Base-by-base conservation (phyloP, 345 rosid species). In the Rhizophora apiculata region DNA sequence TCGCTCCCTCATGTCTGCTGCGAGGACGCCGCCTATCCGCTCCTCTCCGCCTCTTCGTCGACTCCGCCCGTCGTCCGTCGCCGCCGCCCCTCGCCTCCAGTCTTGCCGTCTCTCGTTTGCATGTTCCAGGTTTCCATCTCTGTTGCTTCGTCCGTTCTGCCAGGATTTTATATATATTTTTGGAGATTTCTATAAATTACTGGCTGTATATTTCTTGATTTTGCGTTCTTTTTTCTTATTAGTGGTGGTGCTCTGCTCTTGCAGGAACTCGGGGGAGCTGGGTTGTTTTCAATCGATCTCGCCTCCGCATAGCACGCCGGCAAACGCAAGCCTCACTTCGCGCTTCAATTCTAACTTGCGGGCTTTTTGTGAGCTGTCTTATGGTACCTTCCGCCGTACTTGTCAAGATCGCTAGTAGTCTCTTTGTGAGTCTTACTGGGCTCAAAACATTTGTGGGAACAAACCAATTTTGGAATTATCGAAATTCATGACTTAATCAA, bases 371-470 rank as follows among this genome's bases (percentile, higher is more conserved):
- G 94, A 92, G 82, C 87, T 95, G 89, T 83, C 91, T 89, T 88
- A 95, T 60, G 99, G 99, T 95, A 95, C 91, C 96, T 88, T 90
- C 87, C 59, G 78, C 79, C 86, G 91, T 73, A 76, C 96, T 90
- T 89, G 96, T 95, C 96, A 78, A 82, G 99, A 92, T 90, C 96
- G 99, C 94, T 95, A 95, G 68, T 90, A 64, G 72, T 88, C 78
- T 79, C 83, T 89, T 89, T 86, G 99, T 89, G 96, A 91, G 89
- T 91, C 82, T 85, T 82, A 78, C 84, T 69, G 85, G 92, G 81
- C 57, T 56, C 56, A 66, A 27, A 74, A 16, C 52, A 72, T 74
- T 10, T 65, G 21, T 22, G 20, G 59, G 39, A 67, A 59, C 36
- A 20, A 48, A 52, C 48, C 68, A 53, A 64, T 64, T 66, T 60